Conservation (phyloP, 2,329 filamentous ascomycete genomes). For the Exophiala oligosperma region DNA sequence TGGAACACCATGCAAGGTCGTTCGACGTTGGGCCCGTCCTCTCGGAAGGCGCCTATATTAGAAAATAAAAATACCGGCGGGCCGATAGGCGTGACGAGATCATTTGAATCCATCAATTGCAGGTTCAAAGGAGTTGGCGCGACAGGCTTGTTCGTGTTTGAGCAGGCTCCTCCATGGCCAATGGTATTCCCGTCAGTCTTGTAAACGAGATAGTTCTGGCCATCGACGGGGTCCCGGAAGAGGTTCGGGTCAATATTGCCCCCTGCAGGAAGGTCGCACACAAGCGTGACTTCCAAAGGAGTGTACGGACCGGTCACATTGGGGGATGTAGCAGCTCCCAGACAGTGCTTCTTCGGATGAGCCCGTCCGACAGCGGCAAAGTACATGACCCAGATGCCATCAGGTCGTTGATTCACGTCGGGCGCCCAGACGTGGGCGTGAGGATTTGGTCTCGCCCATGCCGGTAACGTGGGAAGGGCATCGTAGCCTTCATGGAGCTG, state of each 20-base stretch:
- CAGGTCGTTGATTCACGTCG: constrained; percentile 51
- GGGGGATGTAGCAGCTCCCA: constrained; percentile 53
- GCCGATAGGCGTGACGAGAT: constrained; percentile 15
- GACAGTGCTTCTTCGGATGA: constrained; percentile 50
- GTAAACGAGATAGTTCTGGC: constrained; percentile 58
- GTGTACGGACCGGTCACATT: constrained; percentile 51
- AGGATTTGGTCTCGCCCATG: constrained; percentile 50
- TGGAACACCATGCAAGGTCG: constrained; percentile 16
- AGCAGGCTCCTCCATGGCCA: constrained; percentile 39
- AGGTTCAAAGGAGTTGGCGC: constrained; percentile 29
- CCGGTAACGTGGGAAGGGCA: constrained; percentile 49
- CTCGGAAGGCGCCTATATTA: constrained; percentile 8
- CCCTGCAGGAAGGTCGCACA: constrained; percentile 52
- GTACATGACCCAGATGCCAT: constrained; percentile 57
- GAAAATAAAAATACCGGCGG: constrained; percentile 15
- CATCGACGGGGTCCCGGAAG: constrained; percentile 51
- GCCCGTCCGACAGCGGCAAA: constrained; percentile 50
- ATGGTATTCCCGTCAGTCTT: constrained; percentile 63
- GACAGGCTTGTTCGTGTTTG: constrained; percentile 34
- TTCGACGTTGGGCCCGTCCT: constrained; percentile 22
- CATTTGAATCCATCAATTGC: constrained; percentile 10
- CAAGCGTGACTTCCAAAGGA: constrained; percentile 46
- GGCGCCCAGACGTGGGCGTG: constrained; percentile 54
- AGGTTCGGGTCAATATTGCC: constrained; percentile 62
- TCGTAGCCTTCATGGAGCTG: constrained; percentile 51